A percentile compares a stretch with the other conserved stretches of the same genome.
Evolutionary conservation across 345 rosid species (phyloP).

Genomic region (Populus davidiana): DNA sequence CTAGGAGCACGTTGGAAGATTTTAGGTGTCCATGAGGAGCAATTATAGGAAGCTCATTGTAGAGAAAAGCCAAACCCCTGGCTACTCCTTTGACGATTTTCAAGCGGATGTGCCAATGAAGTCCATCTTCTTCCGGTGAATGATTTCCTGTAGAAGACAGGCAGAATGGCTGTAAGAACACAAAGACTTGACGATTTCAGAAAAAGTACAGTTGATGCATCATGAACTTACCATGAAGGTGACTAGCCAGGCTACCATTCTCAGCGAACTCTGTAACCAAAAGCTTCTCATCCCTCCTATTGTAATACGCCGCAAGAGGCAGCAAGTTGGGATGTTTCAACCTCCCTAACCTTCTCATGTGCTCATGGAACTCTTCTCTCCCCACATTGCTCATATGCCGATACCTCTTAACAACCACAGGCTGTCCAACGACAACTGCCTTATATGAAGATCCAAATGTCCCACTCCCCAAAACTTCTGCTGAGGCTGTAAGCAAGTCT

Average conservation of each 20-base stretch:
- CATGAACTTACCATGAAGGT: conserved; percentile 53
- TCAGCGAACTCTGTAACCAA: conserved; percentile 50
- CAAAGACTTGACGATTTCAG: background rate
- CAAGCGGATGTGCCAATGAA: conserved; percentile 59
- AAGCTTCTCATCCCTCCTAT: conserved; percentile 72
- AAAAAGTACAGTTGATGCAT: background rate
- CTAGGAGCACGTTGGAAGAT: conserved; percentile 70
- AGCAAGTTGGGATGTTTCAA: conserved; percentile 57
- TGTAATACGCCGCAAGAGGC: conserved; percentile 56
- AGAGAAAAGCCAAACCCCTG: conserved; percentile 57
- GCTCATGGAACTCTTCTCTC: conserved; percentile 64
- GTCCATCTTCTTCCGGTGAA: conserved; percentile 37
- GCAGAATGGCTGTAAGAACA: background rate
- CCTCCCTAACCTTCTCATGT: conserved; percentile 60
- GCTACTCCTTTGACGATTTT: conserved; percentile 63
- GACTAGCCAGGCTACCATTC: conserved; percentile 67
- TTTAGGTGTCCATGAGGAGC: conserved; percentile 77
- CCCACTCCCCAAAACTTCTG: conserved; percentile 82
- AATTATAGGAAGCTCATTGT: conserved; percentile 51
- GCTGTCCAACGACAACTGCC: conserved; percentile 39
- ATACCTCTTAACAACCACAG: conserved; percentile 70
- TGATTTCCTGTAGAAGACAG: conserved; percentile 46
- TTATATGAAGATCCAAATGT: conserved; percentile 77
- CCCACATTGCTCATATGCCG: conserved; percentile 68
- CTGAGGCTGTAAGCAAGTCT: conserved; percentile 67